Evolutionary conservation across 1,284 basidiomycete species (phyloP).

Genomic region (Marasmius tenuissimus): DNA sequence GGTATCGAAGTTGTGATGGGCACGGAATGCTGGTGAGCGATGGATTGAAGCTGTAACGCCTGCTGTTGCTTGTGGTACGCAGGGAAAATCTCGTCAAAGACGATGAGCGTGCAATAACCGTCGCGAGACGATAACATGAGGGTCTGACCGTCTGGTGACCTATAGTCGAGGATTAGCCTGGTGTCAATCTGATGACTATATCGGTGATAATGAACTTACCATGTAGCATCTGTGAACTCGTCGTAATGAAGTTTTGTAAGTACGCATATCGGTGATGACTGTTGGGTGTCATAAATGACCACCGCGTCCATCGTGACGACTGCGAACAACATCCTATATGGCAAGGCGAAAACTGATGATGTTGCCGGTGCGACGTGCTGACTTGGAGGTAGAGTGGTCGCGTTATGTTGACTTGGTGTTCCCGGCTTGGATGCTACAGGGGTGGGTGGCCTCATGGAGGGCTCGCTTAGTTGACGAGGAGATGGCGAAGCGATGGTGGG

Average conservation of each 20-base stretch:
- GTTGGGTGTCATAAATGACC: conserved; percentile 96
- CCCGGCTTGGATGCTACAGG: conserved; percentile 58
- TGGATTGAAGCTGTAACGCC: conserved; percentile 81
- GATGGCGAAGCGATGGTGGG: conserved; percentile 35
- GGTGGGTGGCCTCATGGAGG: conserved; percentile 44
- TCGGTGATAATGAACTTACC: conserved; percentile 55
- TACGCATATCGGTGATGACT: conserved; percentile 89
- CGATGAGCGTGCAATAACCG: conserved; percentile 94
- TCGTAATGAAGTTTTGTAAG: conserved; percentile 97
- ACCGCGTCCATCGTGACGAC: conserved; percentile 97
- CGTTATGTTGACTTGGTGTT: conserved; percentile 43
- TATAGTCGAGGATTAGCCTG: conserved; percentile 29
- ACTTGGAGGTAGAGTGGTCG: too few relatives aligned
- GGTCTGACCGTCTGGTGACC: conserved; percentile 95
- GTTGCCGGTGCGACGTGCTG: conserved; percentile 27
- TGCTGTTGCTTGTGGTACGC: conserved; percentile 87
- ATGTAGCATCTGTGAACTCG: conserved; percentile 95
- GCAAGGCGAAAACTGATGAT: conserved; percentile 80
- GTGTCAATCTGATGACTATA: not conserved
- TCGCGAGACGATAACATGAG: conserved; percentile 92
- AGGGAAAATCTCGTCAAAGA: conserved; percentile 88
- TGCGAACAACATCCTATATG: conserved; percentile 94
- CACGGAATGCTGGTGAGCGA: conserved; percentile 79
- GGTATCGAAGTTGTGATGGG: conserved; percentile 40
- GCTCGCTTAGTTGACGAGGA: conserved; percentile 29